Conservation (phyloP, 2,329 filamentous ascomycete genomes). For the Mycocentrospora acerina region DNA sequence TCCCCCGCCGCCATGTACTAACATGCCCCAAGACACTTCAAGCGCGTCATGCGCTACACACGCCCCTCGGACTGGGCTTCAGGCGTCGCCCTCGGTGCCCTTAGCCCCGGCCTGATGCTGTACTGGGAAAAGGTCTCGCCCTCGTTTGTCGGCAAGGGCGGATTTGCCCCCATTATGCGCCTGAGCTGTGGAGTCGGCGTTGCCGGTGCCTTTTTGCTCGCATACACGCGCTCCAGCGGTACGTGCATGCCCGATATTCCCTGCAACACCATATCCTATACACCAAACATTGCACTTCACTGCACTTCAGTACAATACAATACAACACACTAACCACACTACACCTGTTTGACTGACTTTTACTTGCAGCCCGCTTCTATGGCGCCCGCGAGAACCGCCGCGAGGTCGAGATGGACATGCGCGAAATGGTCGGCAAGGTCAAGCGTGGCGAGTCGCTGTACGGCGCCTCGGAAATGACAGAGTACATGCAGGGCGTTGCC, state of each 20-base stretch:
- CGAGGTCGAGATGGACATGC: conserved; percentile 95
- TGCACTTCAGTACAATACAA: no score
- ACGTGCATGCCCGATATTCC: conserved; percentile 49
- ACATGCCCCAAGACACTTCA: conserved; percentile 70
- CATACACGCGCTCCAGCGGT: conserved; percentile 84
- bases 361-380: conserved; percentile 90
- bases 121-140: conserved; percentile 83
- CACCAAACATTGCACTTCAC: no score
- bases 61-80: conserved; percentile 78
- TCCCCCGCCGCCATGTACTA: conserved; percentile 16
- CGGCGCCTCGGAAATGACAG: conserved; percentile 73
- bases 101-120: conserved; percentile 72
- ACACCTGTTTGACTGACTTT: no score
- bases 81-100: conserved; percentile 67
- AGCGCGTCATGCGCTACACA: conserved; percentile 84
- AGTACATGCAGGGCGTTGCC: conserved; percentile 92
- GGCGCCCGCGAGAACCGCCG: conserved; percentile 89
- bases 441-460: conserved; percentile 91
- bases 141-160: conserved; percentile 78
- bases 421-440: conserved; percentile 95
- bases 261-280: conserved; percentile 2
- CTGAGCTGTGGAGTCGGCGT: conserved; percentile 71
- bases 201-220: conserved; percentile 77
- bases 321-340: no score
- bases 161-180: conserved; percentile 81